Conservation (phyloP, 345 rosid species). For the Euphorbia tirucalli region DNA sequence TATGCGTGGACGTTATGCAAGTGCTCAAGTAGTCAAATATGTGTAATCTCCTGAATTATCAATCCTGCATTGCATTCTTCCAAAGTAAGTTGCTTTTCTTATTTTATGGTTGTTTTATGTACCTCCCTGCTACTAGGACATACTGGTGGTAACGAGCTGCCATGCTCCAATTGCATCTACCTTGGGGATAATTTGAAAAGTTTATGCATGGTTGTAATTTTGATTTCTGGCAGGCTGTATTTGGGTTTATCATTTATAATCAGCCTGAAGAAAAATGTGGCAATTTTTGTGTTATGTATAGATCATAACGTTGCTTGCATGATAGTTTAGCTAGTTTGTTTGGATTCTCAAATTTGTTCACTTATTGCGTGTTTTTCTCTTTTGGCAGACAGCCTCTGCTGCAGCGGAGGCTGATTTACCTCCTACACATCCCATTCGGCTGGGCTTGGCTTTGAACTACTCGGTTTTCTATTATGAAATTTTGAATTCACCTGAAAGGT, state of each 20-base stretch:
- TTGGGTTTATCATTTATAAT: not conserved
- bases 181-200: not conserved
- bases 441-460: conserved; percentile 76
- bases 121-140: not conserved
- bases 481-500: conserved; percentile 77
- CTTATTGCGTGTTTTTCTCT: conserved; percentile 11
- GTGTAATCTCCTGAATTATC: not conserved
- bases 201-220: not conserved
- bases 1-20: not conserved
- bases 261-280: not conserved
- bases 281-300: not conserved
- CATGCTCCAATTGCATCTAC: not conserved
- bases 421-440: conserved; percentile 68
- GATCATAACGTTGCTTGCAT: not conserved
- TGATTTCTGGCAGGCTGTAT: not conserved
- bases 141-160: not conserved
- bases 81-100: not conserved
- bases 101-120: not conserved
- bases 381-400: conserved; percentile 49
- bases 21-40: not conserved
- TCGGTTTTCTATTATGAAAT: conserved; percentile 78
- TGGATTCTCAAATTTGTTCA: not conserved
- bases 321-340: not conserved
- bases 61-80: not conserved
- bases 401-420: conserved; percentile 58